Conservation (phyloP, 306 rosid species). For the Oxytropis ochrocephala region DNA sequence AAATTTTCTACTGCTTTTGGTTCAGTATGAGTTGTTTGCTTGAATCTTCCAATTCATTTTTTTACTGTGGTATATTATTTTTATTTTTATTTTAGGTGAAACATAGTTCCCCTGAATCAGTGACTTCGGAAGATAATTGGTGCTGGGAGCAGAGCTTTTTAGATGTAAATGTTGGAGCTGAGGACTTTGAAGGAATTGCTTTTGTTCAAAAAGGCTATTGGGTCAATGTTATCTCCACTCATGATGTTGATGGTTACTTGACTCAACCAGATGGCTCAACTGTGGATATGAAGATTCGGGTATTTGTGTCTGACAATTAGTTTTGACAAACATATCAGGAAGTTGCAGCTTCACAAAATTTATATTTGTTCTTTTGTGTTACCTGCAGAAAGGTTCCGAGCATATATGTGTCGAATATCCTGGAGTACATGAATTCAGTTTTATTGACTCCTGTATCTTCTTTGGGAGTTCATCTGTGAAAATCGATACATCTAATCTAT, state of each 20-base stretch:
- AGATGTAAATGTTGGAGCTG: slow-evolving; percentile 72
- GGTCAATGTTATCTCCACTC: slow-evolving; percentile 77
- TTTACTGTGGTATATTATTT: slow-evolving; percentile 17
- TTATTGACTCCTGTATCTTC: slow-evolving; percentile 75
- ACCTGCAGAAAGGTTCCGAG: slow-evolving; percentile 91
- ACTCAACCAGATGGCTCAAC: slow-evolving; percentile 64
- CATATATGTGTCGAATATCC: slow-evolving; percentile 71
- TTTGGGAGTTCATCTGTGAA: slow-evolving; percentile 80
- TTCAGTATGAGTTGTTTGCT: slow-evolving; percentile 8
- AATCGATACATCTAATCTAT: slow-evolving; percentile 59
- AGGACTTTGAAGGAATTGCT: slow-evolving; percentile 59
- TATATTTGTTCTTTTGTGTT: slow-evolving; percentile 24
- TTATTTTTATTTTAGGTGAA: slow-evolving; percentile 54
- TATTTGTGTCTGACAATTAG: slow-evolving; percentile 28
- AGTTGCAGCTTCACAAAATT: slow-evolving; percentile 22
- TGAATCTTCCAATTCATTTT: slow-evolving; percentile 13
- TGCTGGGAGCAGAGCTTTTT: slow-evolving; percentile 83
- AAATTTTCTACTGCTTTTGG: neutral
- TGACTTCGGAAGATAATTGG: slow-evolving; percentile 65
- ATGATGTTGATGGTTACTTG: slow-evolving; percentile 72
- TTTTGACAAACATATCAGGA: slow-evolving; percentile 1
- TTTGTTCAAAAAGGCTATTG: slow-evolving; percentile 88
- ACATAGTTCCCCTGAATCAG: slow-evolving; percentile 42
- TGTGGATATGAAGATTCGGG: slow-evolving; percentile 66
- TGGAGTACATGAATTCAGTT: slow-evolving; percentile 80